These are phyloP conservation scores for Vitis cinerea DNA, from an alignment of 164 flowering plant genomes.

Conservation along the genomic window DNA sequence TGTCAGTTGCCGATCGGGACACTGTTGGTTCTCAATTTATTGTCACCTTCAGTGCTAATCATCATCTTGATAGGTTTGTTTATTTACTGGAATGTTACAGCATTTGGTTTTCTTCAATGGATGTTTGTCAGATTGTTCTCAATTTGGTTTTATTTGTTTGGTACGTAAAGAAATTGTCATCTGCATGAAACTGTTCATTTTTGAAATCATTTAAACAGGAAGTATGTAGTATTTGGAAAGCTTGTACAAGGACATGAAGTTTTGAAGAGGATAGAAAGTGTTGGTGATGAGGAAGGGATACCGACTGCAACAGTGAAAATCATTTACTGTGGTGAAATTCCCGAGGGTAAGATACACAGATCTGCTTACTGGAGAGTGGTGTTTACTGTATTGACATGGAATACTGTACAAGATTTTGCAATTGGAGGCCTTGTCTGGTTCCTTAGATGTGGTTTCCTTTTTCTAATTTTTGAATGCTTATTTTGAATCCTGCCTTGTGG, in stretches of 20 bases:
- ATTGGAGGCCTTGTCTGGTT: too few relatives aligned
- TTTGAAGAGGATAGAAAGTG: conserved; percentile 69
- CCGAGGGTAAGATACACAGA: conserved; percentile 39
- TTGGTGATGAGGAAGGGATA: conserved; percentile 67
- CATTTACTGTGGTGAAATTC: conserved; percentile 74
- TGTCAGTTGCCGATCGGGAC: conserved; percentile 81
- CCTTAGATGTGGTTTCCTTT: too few relatives aligned
- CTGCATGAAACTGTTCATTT: not conserved
- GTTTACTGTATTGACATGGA: too few relatives aligned
- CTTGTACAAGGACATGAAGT: conserved; percentile 76
- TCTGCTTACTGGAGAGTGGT: not conserved
- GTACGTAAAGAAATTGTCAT: not conserved
- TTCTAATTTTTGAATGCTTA: too few relatives aligned
- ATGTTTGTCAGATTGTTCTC: not conserved
- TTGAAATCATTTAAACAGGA: conserved; percentile 43
- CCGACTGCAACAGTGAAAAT: conserved; percentile 79
- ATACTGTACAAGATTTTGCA: too few relatives aligned
- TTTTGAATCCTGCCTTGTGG: too few relatives aligned
- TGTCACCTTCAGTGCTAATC: conserved; percentile 72
- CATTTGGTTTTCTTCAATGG: not conserved
- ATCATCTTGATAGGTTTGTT: conserved; percentile 83
- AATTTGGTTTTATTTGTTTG: conserved; percentile 4
- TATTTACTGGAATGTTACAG: not conserved
- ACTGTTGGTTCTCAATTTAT: conserved; percentile 78
- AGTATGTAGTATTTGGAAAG: conserved; percentile 84